Percentiles rank a stretch among this genome's conserved stretches.
phyloP scores from a whole-genome alignment of 768 basidiomycete species.

The Cyathus striatus region DNA sequence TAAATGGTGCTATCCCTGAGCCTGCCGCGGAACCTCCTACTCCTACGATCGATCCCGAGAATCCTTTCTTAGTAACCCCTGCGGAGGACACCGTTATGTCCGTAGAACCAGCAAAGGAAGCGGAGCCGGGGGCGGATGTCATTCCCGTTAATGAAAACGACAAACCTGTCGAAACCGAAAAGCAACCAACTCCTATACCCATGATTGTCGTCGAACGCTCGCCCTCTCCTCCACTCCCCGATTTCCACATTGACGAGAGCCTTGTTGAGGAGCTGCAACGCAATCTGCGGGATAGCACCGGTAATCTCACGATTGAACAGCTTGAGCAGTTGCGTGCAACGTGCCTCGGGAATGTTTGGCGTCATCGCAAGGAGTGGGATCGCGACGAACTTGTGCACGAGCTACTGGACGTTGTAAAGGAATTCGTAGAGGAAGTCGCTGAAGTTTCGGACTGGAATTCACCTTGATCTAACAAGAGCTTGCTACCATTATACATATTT shows the following conservation, averaged over 20 bases:
- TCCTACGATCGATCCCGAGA: no score
- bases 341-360: conserved; percentile 79
- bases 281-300: conserved; percentile 51
- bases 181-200: conserved; percentile 19
- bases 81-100: conserved; percentile 6
- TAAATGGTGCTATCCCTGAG: conserved; percentile 5
- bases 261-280: conserved; percentile 43
- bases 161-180: neutral
- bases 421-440: conserved; percentile 67
- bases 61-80: no score
- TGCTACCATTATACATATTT: no score
- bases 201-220: conserved; percentile 50
- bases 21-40: conserved; percentile 10
- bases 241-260: conserved; percentile 61
- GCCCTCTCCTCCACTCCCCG: conserved; percentile 73
- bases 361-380: conserved; percentile 79
- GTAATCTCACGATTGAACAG: conserved; percentile 71
- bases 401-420: conserved; percentile 47
- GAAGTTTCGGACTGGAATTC: neutral
- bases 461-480: no score
- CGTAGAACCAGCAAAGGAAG: conserved; percentile 12
- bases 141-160: conserved; percentile 8
- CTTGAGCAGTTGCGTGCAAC: conserved; percentile 91
- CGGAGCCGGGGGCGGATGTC: no score
- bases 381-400: conserved; percentile 60